Evolutionary conservation across 2,329 filamentous ascomycete species (phyloP), one percentile per base, ranked within the genome.

Genomic region (Paecilomyces formosus): DNA sequence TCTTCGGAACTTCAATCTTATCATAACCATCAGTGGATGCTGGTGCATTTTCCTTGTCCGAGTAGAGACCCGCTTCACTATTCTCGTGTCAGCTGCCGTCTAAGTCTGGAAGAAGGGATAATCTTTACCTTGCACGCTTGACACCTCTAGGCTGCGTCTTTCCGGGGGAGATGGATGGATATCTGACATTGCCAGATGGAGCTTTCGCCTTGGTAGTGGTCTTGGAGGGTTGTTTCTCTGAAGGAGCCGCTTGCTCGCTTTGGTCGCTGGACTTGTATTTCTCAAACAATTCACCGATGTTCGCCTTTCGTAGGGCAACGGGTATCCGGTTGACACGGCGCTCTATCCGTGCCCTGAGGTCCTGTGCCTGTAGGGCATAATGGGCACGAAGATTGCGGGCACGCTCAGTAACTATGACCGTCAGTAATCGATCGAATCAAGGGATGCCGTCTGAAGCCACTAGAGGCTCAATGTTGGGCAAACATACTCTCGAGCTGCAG

Each of bases 261-360:
- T 63, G 60, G 54, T 60, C 62, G 55, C 61, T 57, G 45, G 61
- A 59, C 53, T 64, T 66, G 64, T 84, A 74, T 62, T 82, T 83
- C 51, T 83, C 78, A 5, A 92, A 72, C 8, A 97, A 80, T 52
- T 96, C 92, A 58, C 86, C 86, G 82, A 99, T 93, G 58, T 85
- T 95, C 61, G 85, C 82, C 68, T 88, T 89, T 60, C 93, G 87
- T 62, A 96, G 77, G 15, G 87, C 82, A 66, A 85, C 83, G 7
- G 94, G 94, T 56, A 97, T 94, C 57, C 94, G 87, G 71, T 97
- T 96, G 72, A 97, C 84, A 75, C 94, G 89, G 77, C 96, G 89
- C 74, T 97, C 92, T 56, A 99, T 88, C 61, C 93, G 88, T 60
- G 91, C 87, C 61, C 89, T 85, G 45, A 97, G 82, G 62, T 89